phyloP scores from a whole-genome alignment of 148 eudicot species.

The Suaeda aralocaspica region DNA sequence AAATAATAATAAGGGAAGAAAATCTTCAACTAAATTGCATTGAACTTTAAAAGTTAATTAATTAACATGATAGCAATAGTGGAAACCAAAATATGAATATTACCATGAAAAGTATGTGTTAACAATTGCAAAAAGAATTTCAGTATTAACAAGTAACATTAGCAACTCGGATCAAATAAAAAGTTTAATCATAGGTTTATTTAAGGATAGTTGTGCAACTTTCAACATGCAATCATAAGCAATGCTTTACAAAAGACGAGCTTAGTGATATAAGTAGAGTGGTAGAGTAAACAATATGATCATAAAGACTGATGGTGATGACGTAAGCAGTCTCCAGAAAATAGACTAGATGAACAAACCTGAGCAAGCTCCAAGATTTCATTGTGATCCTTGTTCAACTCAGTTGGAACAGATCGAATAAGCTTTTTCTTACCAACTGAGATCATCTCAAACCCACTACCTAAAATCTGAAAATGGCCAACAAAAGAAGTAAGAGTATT shows the following conservation, averaged over 20 bases:
- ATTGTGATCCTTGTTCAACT: conserved; percentile 94
- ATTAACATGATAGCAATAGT: no score
- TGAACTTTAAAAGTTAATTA: no score
- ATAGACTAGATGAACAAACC: conserved; percentile 34
- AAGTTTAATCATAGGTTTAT: no score
- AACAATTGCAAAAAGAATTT: no score
- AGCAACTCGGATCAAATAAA: no score
- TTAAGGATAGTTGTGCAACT: no score
- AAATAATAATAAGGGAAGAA: no score
- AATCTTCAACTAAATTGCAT: no score
- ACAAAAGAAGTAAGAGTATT: conserved; percentile 11
- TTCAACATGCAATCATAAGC: no score
- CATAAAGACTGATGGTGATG: conserved; percentile 9
- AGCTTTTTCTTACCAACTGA: conserved; percentile 91
- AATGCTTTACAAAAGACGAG: background rate
- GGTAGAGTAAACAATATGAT: background rate
- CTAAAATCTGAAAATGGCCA: conserved; percentile 55
- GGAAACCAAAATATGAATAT: no score
- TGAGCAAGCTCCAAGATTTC: conserved; percentile 94
- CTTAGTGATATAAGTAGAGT: background rate
- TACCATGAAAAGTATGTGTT: no score
- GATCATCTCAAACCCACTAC: conserved; percentile 97
- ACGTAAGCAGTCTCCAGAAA: background rate
- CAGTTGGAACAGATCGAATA: conserved; percentile 92
- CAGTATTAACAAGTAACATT: no score